Base-by-base conservation (phyloP, 2,329 filamentous ascomycete species). In the Pestalotiopsis sp. region DNA sequence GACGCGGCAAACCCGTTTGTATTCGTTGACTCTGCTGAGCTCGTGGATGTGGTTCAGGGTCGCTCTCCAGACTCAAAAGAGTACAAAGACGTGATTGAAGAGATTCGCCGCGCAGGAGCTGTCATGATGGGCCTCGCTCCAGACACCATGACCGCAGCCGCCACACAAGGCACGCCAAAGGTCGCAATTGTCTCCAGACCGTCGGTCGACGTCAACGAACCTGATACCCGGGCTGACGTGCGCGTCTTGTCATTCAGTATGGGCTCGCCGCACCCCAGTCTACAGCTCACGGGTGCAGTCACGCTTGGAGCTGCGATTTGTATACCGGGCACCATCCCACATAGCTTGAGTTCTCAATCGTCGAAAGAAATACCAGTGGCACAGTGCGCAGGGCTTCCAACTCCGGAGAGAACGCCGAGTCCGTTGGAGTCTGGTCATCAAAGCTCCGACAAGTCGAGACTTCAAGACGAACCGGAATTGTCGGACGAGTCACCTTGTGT, bases 201-300 rank as follows among this genome's bases (percentile, higher is more conserved):
- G 14, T n/a, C n/a, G 1, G 3, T 2, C 13, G 57, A 20, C 12
- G 14, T 5, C 13, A 20, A 13, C 20, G 14, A 17, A 6, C 20
- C 57, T 27, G 5, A 2, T 14, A 6, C 13, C 7, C 4, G 1
- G 2, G 69, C 77, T 1, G 82, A 86, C 74, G 77, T 86, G 3
- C 74, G 80, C 3, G 84, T 83, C 3, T 77, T 81, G 20, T 82
- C 85, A 0, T 82, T 86, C 65, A 86, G 83, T 0, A 86, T 87
- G 72, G 84, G 84, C 6, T 81, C 83, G 66, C 83, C 83, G 2
- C 86, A 88, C 64, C 83, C 82, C 17, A 85, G 83, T 14, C 77
- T 88, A 1, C 86, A 85, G n/a, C 82, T 87, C 27, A 87, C 86
- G 0, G 83, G 85, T 0, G 85, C 83, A 0, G 77, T 87, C 17